A percentile compares a stretch with the other conserved stretches of the same genome.
These are phyloP conservation scores for Nicotiana sylvestris DNA, from an alignment of 257 asterid species.

Conservation along the genomic window DNA sequence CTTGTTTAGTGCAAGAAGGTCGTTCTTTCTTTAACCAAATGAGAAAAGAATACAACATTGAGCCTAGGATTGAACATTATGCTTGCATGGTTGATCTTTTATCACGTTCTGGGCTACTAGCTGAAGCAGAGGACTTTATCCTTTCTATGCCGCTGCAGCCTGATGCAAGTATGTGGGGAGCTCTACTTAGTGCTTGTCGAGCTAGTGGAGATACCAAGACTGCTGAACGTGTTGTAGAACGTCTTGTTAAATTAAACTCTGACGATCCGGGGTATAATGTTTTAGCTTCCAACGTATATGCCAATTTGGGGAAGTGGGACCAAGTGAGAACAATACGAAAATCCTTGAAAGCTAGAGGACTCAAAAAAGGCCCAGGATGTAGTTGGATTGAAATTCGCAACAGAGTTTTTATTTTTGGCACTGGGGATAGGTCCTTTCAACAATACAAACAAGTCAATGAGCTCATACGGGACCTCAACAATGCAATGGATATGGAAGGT, in stretches of 20 bases:
- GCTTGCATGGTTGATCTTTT: slow-evolving; percentile 82
- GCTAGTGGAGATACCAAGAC: slow-evolving; percentile 46
- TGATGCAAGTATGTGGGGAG: slow-evolving; percentile 83
- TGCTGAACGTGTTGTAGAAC: slow-evolving; percentile 50
- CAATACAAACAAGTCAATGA: slow-evolving; percentile 36
- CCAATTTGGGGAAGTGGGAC: slow-evolving; percentile 68
- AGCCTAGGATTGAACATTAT: slow-evolving; percentile 76
- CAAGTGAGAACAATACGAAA: slow-evolving; percentile 51
- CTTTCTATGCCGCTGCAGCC: slow-evolving; percentile 68
- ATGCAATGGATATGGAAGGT: slow-evolving; percentile 58
- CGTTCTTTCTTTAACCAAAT: slow-evolving; percentile 56
- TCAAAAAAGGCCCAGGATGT: slow-evolving; percentile 63
- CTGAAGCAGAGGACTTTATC: slow-evolving; percentile 74
- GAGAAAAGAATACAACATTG: slow-evolving; percentile 55
- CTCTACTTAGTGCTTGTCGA: slow-evolving; percentile 71
- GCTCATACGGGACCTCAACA: slow-evolving; percentile 33
- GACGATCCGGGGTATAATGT: slow-evolving; percentile 68
- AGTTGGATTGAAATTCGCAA: slow-evolving; percentile 72
- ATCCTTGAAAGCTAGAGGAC: slow-evolving; percentile 46
- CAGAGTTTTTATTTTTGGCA: slow-evolving; percentile 40
- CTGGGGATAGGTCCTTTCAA: slow-evolving; percentile 42
- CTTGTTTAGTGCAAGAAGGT: slow-evolving; percentile 81
- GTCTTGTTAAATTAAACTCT: slow-evolving; percentile 36
- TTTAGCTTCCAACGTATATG: slow-evolving; percentile 72
- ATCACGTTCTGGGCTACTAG: slow-evolving; percentile 62